These are phyloP conservation scores for Pharnaceum exiguum DNA, from an alignment of 148 eudicot species.

Conservation along the genomic window DNA sequence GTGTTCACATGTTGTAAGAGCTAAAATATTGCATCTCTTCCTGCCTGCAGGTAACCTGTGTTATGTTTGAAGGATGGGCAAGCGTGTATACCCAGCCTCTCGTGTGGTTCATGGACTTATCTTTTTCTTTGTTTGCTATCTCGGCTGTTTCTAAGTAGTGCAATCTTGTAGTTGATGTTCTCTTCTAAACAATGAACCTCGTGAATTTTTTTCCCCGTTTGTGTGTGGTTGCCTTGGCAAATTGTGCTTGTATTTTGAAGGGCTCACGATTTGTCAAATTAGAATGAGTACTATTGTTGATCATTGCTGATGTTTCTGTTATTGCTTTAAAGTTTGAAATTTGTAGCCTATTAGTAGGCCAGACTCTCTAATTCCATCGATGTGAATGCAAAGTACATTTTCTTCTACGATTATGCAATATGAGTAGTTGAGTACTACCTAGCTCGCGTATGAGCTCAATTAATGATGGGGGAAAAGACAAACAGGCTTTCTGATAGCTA, in stretches of 20 bases:
- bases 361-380: no score
- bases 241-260: slow-evolving; percentile 7
- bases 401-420: no score
- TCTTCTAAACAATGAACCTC: neutral
- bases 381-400: no score
- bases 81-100: slow-evolving; percentile 2
- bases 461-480: no score
- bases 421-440: no score
- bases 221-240: slow-evolving; percentile 8
- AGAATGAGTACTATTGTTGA: no score
- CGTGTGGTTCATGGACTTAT: slow-evolving; percentile 6
- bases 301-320: neutral
- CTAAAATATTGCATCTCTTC: neutral
- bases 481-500: no score
- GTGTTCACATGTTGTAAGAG: neutral
- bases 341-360: no score
- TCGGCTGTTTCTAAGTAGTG: no score
- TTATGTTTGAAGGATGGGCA: neutral
- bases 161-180: neutral
- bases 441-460: no score
- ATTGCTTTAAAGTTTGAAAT: no score
- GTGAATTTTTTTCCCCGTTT: neutral
- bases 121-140: no score
- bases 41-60: slow-evolving; percentile 10
- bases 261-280: neutral